phyloP scores from a whole-genome alignment of 2,329 filamentous ascomycete species.

The Chaetomiaceae sp. region DNA sequence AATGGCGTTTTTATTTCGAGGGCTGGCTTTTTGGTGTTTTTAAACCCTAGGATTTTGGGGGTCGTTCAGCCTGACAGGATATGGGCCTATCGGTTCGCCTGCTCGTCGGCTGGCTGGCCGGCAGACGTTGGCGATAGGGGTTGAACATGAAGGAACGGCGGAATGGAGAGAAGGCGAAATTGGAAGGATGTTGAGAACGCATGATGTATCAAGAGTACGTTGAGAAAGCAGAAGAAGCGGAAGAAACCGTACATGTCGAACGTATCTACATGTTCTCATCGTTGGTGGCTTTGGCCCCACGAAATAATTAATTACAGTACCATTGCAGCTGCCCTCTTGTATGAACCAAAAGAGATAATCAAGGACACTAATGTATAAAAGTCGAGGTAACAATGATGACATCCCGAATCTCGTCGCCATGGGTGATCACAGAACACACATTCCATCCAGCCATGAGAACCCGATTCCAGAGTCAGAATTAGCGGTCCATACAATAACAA shows the following conservation, averaged over 20 bases:
- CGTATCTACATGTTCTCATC: neutral
- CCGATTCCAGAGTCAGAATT: neutral
- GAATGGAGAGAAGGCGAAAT: neutral
- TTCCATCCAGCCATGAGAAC: no score
- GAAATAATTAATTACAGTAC: no score
- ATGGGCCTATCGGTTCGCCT: neutral
- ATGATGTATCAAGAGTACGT: neutral
- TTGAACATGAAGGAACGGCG: neutral
- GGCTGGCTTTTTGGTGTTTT: neutral
- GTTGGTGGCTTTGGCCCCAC: no score
- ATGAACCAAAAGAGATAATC: no score
- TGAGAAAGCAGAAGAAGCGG: neutral
- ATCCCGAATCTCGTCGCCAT: no score
- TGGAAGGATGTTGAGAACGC: no score
- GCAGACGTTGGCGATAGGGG: neutral
- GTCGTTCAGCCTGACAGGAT: no score
- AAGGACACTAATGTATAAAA: no score
- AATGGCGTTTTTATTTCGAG: constrained; percentile 10
- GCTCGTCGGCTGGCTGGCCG: constrained; percentile 7
- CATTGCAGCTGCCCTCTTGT: no score
- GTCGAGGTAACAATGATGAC: no score
- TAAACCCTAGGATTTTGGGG: no score
- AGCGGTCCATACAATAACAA: neutral
- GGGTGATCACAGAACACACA: no score
- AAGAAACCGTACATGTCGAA: neutral